Percentiles rank a stretch among this genome's conserved stretches.
phyloP scores from a whole-genome alignment of 2,329 filamentous ascomycete species.

The Ophiobolus disseminans region DNA sequence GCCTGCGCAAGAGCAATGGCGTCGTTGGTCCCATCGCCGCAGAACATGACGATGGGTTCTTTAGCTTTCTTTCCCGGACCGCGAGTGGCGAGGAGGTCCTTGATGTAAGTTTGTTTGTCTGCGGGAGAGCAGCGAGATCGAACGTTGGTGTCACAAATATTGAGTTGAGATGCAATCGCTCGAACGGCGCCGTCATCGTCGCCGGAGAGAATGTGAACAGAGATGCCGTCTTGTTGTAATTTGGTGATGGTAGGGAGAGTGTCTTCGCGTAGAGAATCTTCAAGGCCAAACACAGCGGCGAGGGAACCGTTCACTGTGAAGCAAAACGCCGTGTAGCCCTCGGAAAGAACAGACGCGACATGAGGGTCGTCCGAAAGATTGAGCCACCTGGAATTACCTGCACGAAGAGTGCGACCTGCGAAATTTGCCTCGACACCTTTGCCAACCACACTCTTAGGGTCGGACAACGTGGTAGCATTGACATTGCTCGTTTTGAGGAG shows the following conservation, averaged over 20 bases:
- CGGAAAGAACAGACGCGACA: conserved; percentile 39
- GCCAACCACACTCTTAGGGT: conserved; percentile 50
- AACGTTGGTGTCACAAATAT: conserved; percentile 50
- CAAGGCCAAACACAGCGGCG: conserved; percentile 59
- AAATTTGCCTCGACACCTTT: conserved; percentile 53
- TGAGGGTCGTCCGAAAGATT: conserved; percentile 52
- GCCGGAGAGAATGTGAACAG: conserved; percentile 64
- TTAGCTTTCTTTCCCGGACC: not conserved
- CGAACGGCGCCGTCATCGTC: conserved; percentile 61
- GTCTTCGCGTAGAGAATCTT: conserved; percentile 58
- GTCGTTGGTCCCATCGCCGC: conserved; percentile 84
- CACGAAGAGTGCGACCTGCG: conserved; percentile 42
- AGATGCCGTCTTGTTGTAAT: conserved; percentile 57
- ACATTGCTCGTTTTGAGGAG: conserved; percentile 47
- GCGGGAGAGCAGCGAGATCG: conserved; percentile 58
- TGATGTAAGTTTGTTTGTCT: conserved; percentile 63
- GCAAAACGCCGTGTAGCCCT: conserved; percentile 55
- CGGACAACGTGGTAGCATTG: conserved; percentile 7
- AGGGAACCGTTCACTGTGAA: conserved; percentile 58
- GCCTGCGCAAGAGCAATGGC: conserved; percentile 74
- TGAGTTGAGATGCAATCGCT: conserved; percentile 48
- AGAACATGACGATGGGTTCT: conserved; percentile 65
- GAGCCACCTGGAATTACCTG: conserved; percentile 60
- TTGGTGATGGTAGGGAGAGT: conserved; percentile 59
- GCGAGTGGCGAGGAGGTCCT: conserved; percentile 25